Conservation (phyloP, 345 rosid genomes). For the Lumnitzera racemosa region DNA sequence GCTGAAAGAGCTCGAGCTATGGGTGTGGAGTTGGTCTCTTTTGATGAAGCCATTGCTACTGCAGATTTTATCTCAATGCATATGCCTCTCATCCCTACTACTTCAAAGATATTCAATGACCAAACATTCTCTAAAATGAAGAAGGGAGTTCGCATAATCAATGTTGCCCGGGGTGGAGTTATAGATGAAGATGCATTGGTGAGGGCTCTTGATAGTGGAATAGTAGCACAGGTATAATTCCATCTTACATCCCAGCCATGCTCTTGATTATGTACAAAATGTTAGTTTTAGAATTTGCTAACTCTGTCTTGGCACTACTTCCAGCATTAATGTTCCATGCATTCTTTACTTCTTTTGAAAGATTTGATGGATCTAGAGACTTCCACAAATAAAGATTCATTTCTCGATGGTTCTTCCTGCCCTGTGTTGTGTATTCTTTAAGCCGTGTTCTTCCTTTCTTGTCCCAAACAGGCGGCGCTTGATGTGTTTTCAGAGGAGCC, state of each 20-base stretch:
- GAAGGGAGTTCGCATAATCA: conserved; percentile 33
- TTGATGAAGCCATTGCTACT: conserved; percentile 30
- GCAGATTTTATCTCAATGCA: conserved; percentile 38
- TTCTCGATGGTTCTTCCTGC: too few relatives aligned
- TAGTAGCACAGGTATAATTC: conserved; percentile 26
- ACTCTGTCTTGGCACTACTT: too few relatives aligned
- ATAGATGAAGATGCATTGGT: conserved; percentile 36
- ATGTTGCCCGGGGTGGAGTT: conserved; percentile 41
- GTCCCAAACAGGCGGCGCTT: conserved; percentile 26
- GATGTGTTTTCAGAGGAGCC: conserved; percentile 36
- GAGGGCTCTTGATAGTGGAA: conserved; percentile 30
- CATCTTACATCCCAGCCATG: background rate
- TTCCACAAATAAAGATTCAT: too few relatives aligned
- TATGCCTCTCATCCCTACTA: conserved; percentile 38
- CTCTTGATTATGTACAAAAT: background rate
- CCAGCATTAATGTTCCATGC: too few relatives aligned
- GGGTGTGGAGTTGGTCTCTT: conserved; percentile 26
- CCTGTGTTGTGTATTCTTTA: background rate
- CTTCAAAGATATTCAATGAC: conserved; percentile 31
- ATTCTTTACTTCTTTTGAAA: too few relatives aligned
- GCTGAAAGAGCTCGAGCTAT: conserved; percentile 31
- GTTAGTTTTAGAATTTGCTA: too few relatives aligned
- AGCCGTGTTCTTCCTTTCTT: background rate
- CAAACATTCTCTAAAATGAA: conserved; percentile 31
- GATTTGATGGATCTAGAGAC: too few relatives aligned